Conservation (phyloP, 2,329 filamentous ascomycete genomes). For the Coniochaeta ligniaria region DNA sequence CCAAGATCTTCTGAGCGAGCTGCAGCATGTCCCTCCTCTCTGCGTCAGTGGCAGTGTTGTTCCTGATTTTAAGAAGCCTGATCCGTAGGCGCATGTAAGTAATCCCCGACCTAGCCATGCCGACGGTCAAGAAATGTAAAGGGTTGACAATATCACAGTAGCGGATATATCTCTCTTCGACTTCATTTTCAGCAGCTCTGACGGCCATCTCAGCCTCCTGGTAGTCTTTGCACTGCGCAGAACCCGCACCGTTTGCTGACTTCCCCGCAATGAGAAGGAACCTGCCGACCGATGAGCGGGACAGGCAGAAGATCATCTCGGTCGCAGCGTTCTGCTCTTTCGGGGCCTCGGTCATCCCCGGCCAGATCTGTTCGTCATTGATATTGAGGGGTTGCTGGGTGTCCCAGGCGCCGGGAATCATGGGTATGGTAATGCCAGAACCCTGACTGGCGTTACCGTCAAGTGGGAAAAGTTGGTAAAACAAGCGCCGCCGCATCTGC, state of each 20-base stretch:
- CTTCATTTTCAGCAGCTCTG: slow-evolving; percentile 29
- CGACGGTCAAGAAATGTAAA: slow-evolving; percentile 23
- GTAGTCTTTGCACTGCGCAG: slow-evolving; percentile 13
- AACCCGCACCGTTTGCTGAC: slow-evolving; percentile 5
- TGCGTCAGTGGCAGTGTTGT: slow-evolving; percentile 15
- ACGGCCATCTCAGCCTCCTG: slow-evolving; percentile 23
- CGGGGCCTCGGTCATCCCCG: slow-evolving; percentile 25
- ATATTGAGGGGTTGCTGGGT: slow-evolving; percentile 26
- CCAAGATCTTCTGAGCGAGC: slow-evolving; percentile 28
- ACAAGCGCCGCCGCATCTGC: slow-evolving; percentile 44
- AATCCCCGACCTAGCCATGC: slow-evolving; percentile 18
- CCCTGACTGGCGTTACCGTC: slow-evolving; percentile 17
- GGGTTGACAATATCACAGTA: slow-evolving; percentile 35
- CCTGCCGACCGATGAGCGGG: slow-evolving; percentile 30
- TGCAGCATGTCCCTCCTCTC: slow-evolving; percentile 17
- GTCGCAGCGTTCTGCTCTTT: slow-evolving; percentile 19
- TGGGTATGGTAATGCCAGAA: slow-evolving; percentile 13
- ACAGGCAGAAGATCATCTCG: slow-evolving; percentile 27
- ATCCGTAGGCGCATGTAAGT: slow-evolving; percentile 16
- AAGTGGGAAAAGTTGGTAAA: slow-evolving; percentile 45
- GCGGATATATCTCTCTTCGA: slow-evolving; percentile 33
- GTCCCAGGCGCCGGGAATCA: slow-evolving; percentile 17
- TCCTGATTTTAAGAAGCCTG: slow-evolving; percentile 13
- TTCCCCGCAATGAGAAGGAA: slow-evolving; percentile 20
- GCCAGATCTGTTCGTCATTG: slow-evolving; percentile 28